Conservation (phyloP, 805 yeast species). For the Ogataea nakhonphanomensis region DNA sequence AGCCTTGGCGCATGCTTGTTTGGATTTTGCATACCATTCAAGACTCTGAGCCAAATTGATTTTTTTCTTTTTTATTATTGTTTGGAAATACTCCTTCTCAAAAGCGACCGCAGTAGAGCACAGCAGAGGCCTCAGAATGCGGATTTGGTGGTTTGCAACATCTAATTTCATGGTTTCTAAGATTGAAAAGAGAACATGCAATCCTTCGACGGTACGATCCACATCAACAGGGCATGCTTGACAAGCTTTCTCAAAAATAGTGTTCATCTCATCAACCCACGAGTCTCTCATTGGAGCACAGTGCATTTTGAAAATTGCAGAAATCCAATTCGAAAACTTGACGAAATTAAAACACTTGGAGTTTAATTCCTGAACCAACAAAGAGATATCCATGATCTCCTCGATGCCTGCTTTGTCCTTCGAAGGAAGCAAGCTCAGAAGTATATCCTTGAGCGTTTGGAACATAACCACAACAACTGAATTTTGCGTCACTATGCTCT, state of each 20-base stretch:
- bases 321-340: conserved; percentile 68
- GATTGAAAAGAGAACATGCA: conserved; percentile 73
- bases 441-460: conserved; percentile 71
- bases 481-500: conserved; percentile 14
- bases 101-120: conserved; percentile 85
- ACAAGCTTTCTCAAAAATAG: conserved; percentile 48
- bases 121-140: conserved; percentile 77
- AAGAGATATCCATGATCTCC: conserved; percentile 72
- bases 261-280: conserved; percentile 82
- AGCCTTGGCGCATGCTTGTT: conserved; percentile 16
- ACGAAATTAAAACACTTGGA: conserved; percentile 72
- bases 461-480: conserved; percentile 61
- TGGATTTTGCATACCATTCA: conserved; percentile 57
- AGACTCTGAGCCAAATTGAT: conserved; percentile 57
- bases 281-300: conserved; percentile 95
- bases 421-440: conserved; percentile 70
- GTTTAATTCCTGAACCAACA: conserved; percentile 69
- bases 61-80: conserved; percentile 51
- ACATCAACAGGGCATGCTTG: conserved; percentile 21
- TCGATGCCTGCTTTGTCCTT: conserved; percentile 66
- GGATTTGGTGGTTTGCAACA: conserved; percentile 90
- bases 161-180: conserved; percentile 93
- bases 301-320: conserved; percentile 75
- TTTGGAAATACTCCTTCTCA: conserved; percentile 77
- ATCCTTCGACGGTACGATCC: conserved; percentile 62